Conservation (phyloP, 2,329 filamentous ascomycete species). For the Incumbomyces lentus region DNA sequence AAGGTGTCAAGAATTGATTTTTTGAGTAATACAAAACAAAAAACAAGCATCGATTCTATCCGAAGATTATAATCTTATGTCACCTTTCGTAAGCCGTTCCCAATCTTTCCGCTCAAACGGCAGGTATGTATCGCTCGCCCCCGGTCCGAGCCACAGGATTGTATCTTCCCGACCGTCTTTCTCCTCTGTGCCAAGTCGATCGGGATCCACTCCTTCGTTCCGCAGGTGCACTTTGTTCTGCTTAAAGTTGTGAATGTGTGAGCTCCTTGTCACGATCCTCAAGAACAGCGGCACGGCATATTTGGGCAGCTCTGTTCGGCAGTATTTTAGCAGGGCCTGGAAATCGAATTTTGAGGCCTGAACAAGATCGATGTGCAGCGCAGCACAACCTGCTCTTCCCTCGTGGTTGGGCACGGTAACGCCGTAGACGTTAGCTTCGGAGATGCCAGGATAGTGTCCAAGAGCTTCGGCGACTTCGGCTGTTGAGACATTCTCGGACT, state of each 20-base stretch:
- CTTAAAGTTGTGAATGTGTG: slow-evolving; percentile 65
- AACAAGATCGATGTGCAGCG: slow-evolving; percentile 49
- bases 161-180: slow-evolving; percentile 26
- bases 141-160: slow-evolving; percentile 17
- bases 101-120: slow-evolving; percentile 15
- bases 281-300: slow-evolving; percentile 71
- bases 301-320: slow-evolving; percentile 50
- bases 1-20: too few relatives aligned
- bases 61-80: slow-evolving; percentile 34
- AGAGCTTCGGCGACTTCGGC: slow-evolving; percentile 70
- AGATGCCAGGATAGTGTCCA: slow-evolving; percentile 53
- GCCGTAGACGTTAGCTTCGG: slow-evolving; percentile 79
- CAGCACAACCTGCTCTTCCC: slow-evolving; percentile 72
- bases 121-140: slow-evolving; percentile 13
- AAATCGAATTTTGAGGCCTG: slow-evolving; percentile 45
- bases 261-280: slow-evolving; percentile 48
- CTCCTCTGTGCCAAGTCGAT: slow-evolving; percentile 14
- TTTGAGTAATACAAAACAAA: not conserved
- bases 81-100: slow-evolving; percentile 32
- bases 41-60: not conserved
- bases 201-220: slow-evolving; percentile 20
- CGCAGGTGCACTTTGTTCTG: slow-evolving; percentile 63
- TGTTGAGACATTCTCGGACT: slow-evolving; percentile 74
- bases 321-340: slow-evolving; percentile 48
- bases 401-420: slow-evolving; percentile 71